These are phyloP conservation scores for Chionographis japonica DNA, from an alignment of 106 monocot genomes.

Conservation along the genomic window DNA sequence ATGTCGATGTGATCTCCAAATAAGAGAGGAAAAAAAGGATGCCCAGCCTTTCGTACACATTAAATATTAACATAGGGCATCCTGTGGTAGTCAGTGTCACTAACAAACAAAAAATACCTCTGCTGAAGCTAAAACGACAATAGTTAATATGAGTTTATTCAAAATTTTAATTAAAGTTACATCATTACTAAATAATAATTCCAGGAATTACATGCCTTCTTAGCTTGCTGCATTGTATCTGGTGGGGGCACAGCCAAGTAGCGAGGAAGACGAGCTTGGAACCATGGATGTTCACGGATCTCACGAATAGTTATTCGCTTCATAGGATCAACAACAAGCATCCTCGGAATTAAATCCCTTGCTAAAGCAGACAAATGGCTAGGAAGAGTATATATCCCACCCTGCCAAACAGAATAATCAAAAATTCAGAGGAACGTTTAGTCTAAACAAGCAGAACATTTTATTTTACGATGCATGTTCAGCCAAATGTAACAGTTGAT, in stretches of 20 bases:
- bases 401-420: constrained; percentile 1
- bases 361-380: constrained; percentile 26
- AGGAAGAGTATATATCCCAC: constrained; percentile 28
- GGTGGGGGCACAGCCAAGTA: constrained; percentile 28
- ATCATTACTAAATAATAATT: not conserved
- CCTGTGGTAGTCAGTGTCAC: too few relatives aligned
- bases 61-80: too few relatives aligned
- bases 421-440: not conserved
- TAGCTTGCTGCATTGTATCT: constrained; percentile 28
- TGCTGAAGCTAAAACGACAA: not conserved
- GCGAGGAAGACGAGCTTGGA: constrained; percentile 29
- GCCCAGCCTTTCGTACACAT: too few relatives aligned
- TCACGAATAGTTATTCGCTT: constrained; percentile 28
- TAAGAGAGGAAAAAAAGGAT: too few relatives aligned
- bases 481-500: not conserved
- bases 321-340: constrained; percentile 33
- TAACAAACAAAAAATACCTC: too few relatives aligned
- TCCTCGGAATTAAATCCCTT: constrained; percentile 37
- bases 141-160: not conserved
- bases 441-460: not conserved
- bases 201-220: constrained; percentile 10
- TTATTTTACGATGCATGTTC: too few relatives aligned
- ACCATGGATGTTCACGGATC: constrained; percentile 31
- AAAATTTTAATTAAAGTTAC: not conserved
- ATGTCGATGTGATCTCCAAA: too few relatives aligned